These are phyloP conservation scores for Starmera dryadoides DNA, from an alignment of 805 yeast genomes.

Conservation along the genomic window DNA sequence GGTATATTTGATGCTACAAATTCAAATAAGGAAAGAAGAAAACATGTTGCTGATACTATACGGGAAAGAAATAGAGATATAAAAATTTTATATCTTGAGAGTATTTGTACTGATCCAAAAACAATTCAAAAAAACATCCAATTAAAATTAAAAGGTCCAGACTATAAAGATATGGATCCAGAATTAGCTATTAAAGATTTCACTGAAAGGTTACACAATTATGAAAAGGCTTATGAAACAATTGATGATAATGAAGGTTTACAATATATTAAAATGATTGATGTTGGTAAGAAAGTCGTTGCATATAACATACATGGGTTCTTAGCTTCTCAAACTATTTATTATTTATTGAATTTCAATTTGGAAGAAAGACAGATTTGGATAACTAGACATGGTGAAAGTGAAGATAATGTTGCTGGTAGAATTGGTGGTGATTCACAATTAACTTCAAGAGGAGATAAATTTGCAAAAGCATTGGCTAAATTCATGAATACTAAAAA, in stretches of 20 bases:
- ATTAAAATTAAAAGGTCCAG: constrained; percentile 88
- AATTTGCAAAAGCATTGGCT: constrained; percentile 66
- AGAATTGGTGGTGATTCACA: constrained; percentile 88
- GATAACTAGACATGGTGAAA: constrained; percentile 94
- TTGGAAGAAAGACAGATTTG: constrained; percentile 85
- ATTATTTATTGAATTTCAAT: constrained; percentile 83
- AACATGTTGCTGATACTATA: constrained; percentile 48
- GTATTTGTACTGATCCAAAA: constrained; percentile 74
- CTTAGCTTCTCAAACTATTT: constrained; percentile 87
- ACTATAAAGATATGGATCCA: constrained; percentile 81
- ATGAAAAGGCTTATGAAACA: constrained; percentile 86
- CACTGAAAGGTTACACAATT: constrained; percentile 70
- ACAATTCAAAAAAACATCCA: constrained; percentile 80
- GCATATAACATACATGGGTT: constrained; percentile 86
- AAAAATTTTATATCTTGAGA: constrained; percentile 79
- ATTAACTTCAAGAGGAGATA: constrained; percentile 71
- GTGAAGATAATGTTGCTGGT: constrained; percentile 77
- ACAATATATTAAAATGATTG: constrained; percentile 91
- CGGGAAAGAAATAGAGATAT: constrained; percentile 51
- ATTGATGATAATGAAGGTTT: constrained; percentile 70
- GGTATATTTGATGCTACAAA: constrained; percentile 89
- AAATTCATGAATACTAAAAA: constrained; percentile 69
- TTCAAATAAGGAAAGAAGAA: constrained; percentile 60
- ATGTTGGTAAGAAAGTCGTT: constrained; percentile 90
- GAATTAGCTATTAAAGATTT: constrained; percentile 75